Conservation (phyloP, 495 filamentous ascomycete species). For the Beverwykella pulmonaria region DNA sequence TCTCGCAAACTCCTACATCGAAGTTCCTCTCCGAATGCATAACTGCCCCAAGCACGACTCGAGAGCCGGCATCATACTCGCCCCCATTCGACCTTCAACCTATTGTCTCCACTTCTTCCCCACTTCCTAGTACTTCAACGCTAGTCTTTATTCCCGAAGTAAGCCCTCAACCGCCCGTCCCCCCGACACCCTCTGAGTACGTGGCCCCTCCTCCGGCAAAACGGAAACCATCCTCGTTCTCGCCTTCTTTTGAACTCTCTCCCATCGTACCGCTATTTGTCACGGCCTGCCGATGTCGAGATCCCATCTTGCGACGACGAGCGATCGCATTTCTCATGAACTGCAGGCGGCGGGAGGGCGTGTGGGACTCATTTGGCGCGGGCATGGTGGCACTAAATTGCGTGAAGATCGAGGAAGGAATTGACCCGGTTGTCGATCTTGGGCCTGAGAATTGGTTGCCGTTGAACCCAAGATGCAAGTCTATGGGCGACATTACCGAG, state of each 20-base stretch:
- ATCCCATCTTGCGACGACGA: constrained; percentile 32
- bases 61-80: neutral
- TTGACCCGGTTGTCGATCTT: constrained; percentile 13
- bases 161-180: neutral
- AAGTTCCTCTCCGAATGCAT: neutral
- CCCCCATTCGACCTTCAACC: neutral
- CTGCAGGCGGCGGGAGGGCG: constrained; percentile 35
- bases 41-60: neutral
- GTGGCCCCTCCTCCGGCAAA: neutral
- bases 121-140: neutral
- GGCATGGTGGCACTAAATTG: constrained; percentile 30
- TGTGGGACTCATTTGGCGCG: constrained; percentile 36
- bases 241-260: constrained; percentile 38
- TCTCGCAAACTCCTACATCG: neutral
- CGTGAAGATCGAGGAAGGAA: constrained; percentile 36
- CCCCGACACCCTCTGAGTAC: constrained; percentile 4
- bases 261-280: constrained; percentile 38
- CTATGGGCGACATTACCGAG: constrained; percentile 6
- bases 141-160: neutral
- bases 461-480: constrained; percentile 3
- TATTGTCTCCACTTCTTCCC: neutral
- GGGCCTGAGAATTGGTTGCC: constrained; percentile 31
- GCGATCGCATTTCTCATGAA: constrained; percentile 30
- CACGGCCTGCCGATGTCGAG: constrained; percentile 34
- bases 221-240: constrained; percentile 27